phyloP scores from a whole-genome alignment of 163 green algal species.

The Volvox carteri region DNA sequence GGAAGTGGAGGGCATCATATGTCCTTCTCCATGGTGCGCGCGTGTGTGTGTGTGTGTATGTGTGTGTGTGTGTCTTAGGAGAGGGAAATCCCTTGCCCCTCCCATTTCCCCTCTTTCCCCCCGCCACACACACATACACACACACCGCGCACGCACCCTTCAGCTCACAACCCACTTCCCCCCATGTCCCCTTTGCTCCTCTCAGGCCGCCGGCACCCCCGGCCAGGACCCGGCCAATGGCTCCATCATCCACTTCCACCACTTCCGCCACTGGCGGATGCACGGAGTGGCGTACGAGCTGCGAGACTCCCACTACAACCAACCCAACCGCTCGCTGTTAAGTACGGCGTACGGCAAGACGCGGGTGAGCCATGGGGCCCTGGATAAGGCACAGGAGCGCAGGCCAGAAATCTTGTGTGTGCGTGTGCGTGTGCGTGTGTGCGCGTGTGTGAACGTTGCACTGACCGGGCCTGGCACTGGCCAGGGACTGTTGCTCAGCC shows the following conservation, averaged over 20 bases:
- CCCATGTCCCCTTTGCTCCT: background rate
- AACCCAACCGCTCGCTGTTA: constrained; percentile 77
- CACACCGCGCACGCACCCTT: background rate
- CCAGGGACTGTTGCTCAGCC: too few species aligned
- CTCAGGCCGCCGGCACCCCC: constrained; percentile 62
- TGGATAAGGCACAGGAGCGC: too few species aligned
- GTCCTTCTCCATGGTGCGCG: too few species aligned
- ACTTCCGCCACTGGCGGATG: constrained; percentile 82
- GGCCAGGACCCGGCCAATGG: constrained; percentile 62
- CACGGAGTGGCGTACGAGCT: constrained; percentile 80
- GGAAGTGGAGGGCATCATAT: too few species aligned
- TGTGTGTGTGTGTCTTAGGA: too few species aligned
- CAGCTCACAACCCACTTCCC: background rate
- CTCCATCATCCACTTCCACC: constrained; percentile 82
- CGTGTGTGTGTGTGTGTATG: too few species aligned
- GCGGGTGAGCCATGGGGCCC: background rate
- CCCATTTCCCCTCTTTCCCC: too few species aligned
- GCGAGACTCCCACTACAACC: constrained; percentile 70
- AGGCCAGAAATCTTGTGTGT: too few species aligned
- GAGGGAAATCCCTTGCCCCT: too few species aligned
- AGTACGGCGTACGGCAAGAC: constrained; percentile 73
- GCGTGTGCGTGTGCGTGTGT: too few species aligned
- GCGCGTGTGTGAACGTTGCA: too few species aligned
- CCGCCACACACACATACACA: background rate
- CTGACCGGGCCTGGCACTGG: too few species aligned